Conservation (phyloP, 73 alveolate species). For the Uronychia binucleata region DNA sequence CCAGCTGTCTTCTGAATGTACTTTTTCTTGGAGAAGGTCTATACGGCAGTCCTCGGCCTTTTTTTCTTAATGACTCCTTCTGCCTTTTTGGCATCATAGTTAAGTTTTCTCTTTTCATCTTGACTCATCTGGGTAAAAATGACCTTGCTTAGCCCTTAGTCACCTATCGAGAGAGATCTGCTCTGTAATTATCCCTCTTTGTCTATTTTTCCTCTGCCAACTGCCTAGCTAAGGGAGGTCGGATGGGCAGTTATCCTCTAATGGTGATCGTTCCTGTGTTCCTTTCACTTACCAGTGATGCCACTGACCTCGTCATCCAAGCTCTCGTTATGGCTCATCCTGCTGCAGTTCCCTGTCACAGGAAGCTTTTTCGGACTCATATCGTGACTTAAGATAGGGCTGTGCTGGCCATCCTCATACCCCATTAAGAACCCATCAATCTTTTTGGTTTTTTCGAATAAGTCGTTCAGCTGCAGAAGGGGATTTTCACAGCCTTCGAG, state of each 20-base stretch:
- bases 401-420: background rate
- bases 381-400: background rate
- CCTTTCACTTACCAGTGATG: background rate
- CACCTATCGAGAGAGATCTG: background rate
- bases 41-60: background rate
- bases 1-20: background rate
- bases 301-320: background rate
- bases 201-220: background rate
- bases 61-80: background rate
- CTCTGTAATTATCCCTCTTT: background rate
- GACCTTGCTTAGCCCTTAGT: background rate
- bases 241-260: too few relatives aligned
- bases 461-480: background rate
- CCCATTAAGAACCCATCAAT: background rate
- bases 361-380: background rate
- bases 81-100: background rate
- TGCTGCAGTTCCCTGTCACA: background rate
- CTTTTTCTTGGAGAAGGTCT: background rate
- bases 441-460: background rate
- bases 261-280: background rate
- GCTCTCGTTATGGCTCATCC: background rate
- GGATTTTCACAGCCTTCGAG: background rate
- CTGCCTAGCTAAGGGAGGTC: too few relatives aligned
- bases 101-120: background rate
- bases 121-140: background rate